phyloP scores from a whole-genome alignment of 306 rosid species.

The Prosopis cineraria region DNA sequence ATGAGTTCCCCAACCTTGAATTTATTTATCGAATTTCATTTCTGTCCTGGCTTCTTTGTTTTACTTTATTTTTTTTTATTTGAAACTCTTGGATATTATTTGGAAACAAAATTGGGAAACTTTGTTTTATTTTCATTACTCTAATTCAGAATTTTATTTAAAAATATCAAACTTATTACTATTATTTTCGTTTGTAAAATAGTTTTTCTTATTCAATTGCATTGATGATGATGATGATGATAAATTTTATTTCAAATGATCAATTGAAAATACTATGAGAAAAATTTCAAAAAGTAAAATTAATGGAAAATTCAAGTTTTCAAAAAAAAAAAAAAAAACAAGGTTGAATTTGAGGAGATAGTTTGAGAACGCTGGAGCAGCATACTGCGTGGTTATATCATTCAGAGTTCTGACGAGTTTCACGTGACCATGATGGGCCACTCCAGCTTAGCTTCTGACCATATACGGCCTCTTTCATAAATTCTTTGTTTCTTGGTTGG shows the following conservation, averaged over 20 bases:
- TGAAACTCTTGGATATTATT: background rate
- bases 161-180: too few relatives aligned
- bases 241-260: too few relatives aligned
- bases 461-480: constrained; percentile 39
- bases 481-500: constrained; percentile 38
- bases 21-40: background rate
- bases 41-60: background rate
- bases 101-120: too few relatives aligned
- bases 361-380: too few relatives aligned
- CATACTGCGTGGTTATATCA: background rate
- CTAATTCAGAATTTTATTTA: too few relatives aligned
- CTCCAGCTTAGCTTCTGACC: constrained; percentile 25
- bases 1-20: background rate
- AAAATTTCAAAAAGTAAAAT: too few relatives aligned
- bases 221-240: too few relatives aligned
- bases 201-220: too few relatives aligned
- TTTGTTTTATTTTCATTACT: too few relatives aligned
- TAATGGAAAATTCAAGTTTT: too few relatives aligned
- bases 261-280: too few relatives aligned
- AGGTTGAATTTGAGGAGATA: background rate
- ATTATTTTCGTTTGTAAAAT: too few relatives aligned
- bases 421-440: constrained; percentile 61
- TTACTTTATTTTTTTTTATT: background rate
- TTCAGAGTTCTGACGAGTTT: constrained; percentile 45
- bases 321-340: background rate